Conservation (phyloP, 306 rosid species). For the Parietaria judaica region DNA sequence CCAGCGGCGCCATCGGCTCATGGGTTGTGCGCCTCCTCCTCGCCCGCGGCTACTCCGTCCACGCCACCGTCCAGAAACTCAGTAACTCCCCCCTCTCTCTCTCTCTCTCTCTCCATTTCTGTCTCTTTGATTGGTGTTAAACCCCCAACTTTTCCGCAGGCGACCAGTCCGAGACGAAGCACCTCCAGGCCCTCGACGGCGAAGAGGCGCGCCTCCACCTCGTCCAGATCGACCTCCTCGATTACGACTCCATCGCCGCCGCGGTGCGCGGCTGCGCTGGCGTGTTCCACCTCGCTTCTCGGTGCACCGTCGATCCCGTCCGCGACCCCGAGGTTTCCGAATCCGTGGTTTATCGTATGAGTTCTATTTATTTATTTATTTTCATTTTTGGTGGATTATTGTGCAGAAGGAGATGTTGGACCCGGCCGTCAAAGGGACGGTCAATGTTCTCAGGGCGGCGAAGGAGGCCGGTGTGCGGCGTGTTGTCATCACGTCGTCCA, state of each 20-base stretch:
- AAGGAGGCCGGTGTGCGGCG: constrained; percentile 71
- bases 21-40: constrained; percentile 77
- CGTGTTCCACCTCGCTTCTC: constrained; percentile 90
- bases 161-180: constrained; percentile 67
- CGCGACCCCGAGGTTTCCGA: constrained; percentile 56
- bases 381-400: not conserved
- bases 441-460: constrained; percentile 65
- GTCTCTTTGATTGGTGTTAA: not conserved
- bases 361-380: not conserved
- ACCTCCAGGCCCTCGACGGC: constrained; percentile 53
- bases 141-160: constrained; percentile 26
- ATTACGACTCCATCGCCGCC: constrained; percentile 37
- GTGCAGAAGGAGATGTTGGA: constrained; percentile 49
- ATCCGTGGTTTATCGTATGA: not conserved
- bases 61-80: constrained; percentile 76
- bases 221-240: constrained; percentile 82
- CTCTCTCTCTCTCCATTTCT: too few species aligned
- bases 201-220: constrained; percentile 51
- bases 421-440: constrained; percentile 80
- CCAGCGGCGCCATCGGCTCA: constrained; percentile 80
- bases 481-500: constrained; percentile 77
- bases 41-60: constrained; percentile 70
- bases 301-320: constrained; percentile 58
- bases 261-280: constrained; percentile 67
- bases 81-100: constrained; percentile 19